Conservation (phyloP, 108 stramenopile genomes). For the Seminavis robusta region DNA sequence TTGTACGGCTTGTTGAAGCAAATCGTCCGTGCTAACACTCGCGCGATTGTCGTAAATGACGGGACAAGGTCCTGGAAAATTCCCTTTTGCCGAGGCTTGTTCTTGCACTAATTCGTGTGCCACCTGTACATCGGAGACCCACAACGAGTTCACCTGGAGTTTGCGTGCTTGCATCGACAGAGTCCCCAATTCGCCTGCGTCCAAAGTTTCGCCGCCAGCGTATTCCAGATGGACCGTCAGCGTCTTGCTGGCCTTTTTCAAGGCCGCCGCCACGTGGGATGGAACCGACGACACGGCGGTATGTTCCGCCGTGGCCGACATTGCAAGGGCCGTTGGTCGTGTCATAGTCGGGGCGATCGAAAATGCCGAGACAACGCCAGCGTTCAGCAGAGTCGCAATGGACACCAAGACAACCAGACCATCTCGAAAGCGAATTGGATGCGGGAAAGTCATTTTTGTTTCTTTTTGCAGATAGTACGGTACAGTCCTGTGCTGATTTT, state of each 20-base stretch:
- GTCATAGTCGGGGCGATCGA: too few relatives aligned
- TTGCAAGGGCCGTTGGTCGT: too few relatives aligned
- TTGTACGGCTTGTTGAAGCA: conserved; percentile 9
- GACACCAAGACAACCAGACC: too few relatives aligned
- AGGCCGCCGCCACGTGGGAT: conserved; percentile 5
- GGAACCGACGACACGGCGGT: too few relatives aligned
- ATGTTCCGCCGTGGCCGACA: too few relatives aligned
- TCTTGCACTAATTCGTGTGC: conserved; percentile 22
- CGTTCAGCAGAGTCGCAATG: too few relatives aligned
- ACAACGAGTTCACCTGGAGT: conserved; percentile 35
- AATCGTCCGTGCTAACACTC: not conserved
- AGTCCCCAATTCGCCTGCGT: conserved; percentile 21
- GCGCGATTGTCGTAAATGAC: conserved; percentile 15
- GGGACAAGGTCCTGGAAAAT: conserved; percentile 45
- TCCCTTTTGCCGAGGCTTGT: conserved; percentile 34
- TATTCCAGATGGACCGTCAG: conserved; percentile 46
- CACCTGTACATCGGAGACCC: conserved; percentile 17
- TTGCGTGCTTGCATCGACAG: conserved; percentile 64
- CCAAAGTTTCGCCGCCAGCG: not conserved
- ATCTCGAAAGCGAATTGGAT: too few relatives aligned
- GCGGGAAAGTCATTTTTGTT: too few relatives aligned
- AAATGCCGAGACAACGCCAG: too few relatives aligned
- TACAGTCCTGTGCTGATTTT: too few relatives aligned
- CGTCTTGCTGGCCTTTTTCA: conserved; percentile 45
- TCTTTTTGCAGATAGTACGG: too few relatives aligned